Percentiles rank a stretch among this genome's conserved stretches.
These are phyloP conservation scores for Candida manassasensis DNA, from an alignment of 805 yeast genomes.

Conservation along the genomic window DNA sequence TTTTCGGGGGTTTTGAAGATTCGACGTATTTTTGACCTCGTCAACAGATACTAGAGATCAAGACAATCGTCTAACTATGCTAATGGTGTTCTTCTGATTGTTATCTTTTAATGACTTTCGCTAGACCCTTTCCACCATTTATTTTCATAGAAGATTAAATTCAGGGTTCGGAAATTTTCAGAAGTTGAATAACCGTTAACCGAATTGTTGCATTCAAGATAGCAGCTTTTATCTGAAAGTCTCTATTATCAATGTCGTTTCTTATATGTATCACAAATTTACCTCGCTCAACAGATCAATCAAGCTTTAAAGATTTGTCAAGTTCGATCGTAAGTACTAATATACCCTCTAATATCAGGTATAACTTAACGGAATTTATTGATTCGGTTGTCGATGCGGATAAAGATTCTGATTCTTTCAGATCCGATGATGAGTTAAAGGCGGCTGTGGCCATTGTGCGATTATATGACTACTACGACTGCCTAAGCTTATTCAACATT, in stretches of 20 bases:
- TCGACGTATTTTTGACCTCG: too few species aligned
- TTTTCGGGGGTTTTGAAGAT: too few species aligned
- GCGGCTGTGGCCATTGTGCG: slow-evolving; percentile 1
- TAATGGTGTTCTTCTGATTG: too few species aligned
- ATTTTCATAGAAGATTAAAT: too few species aligned
- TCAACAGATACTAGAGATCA: too few species aligned
- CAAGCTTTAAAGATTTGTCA: slow-evolving; percentile 13
- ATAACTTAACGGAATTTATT: slow-evolving; percentile 8
- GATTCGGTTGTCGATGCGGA: slow-evolving; percentile 1
- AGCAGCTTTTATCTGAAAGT: too few species aligned
- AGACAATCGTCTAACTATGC: too few species aligned
- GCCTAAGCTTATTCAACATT: slow-evolving; percentile 9
- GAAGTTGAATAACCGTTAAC: too few species aligned
- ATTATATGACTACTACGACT: slow-evolving; percentile 4
- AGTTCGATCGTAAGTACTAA: slow-evolving; percentile 13
- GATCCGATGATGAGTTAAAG: not conserved
- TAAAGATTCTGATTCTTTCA: not conserved
- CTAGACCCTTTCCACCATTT: too few species aligned
- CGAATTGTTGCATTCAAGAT: too few species aligned
- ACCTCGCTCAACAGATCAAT: slow-evolving; percentile 10
- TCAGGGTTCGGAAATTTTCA: too few species aligned
- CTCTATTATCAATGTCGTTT: not conserved
- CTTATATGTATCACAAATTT: slow-evolving; percentile 10
- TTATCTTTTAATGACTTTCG: too few species aligned
- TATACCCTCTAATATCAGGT: slow-evolving; percentile 7